phyloP scores from a whole-genome alignment of 768 basidiomycete species.

The Naganishia kalamii region DNA sequence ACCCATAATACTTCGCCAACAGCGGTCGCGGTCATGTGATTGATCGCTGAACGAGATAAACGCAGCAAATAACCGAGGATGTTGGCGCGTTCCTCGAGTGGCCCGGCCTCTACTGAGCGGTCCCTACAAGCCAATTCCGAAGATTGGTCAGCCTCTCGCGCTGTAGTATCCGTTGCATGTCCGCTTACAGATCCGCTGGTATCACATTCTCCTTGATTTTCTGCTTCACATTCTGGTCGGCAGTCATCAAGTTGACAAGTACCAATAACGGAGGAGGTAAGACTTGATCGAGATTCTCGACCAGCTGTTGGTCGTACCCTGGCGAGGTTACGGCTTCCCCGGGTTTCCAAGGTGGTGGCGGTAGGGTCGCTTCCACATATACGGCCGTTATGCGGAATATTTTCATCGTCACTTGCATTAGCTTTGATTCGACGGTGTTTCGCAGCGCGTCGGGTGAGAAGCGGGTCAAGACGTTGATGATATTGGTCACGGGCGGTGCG shows the following conservation, averaged over 20 bases:
- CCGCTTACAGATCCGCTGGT: constrained; percentile 58
- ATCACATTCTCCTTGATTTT: constrained; percentile 64
- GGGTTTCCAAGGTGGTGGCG: constrained; percentile 24
- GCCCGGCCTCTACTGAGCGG: constrained; percentile 54
- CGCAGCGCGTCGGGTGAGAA: constrained; percentile 47
- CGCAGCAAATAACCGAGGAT: constrained; percentile 73
- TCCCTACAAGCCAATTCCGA: constrained; percentile 50
- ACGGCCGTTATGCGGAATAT: constrained; percentile 29
- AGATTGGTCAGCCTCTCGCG: neutral
- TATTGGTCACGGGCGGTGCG: constrained; percentile 66
- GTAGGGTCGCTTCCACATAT: constrained; percentile 28
- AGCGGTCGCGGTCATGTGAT: constrained; percentile 64
- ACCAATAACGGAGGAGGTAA: constrained; percentile 21
- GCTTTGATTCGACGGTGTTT: neutral
- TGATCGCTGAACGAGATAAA: constrained; percentile 67
- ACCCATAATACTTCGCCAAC: constrained; percentile 83
- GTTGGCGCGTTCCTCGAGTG: constrained; percentile 68
- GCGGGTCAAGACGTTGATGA: constrained; percentile 72
- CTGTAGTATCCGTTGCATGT: neutral
- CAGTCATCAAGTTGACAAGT: constrained; percentile 63
- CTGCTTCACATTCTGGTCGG: constrained; percentile 56
- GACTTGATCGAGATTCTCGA: constrained; percentile 26
- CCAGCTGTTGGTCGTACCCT: neutral
- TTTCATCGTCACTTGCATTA: neutral
- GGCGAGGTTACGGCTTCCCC: constrained; percentile 4